Evolutionary conservation across 371 early-diverging fungal species (phyloP).

Genomic region (Mortierella sp.): DNA sequence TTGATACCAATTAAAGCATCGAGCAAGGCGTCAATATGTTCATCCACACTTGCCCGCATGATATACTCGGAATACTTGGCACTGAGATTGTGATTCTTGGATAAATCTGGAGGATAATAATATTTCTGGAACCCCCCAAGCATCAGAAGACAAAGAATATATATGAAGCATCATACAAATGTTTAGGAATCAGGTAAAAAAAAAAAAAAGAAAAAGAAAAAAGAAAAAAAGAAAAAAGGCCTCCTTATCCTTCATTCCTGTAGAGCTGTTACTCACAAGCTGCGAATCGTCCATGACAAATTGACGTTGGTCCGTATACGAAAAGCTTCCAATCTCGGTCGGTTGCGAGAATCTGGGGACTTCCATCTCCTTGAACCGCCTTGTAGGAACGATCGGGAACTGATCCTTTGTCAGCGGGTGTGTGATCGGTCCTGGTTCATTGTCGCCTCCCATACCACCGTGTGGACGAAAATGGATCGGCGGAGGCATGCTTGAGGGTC

Average conservation of each 20-base stretch:
- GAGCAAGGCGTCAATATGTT: conserved; percentile 86
- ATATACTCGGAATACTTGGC: conserved; percentile 71
- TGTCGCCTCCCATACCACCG: too few relatives aligned
- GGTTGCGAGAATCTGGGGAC: conserved; percentile 65
- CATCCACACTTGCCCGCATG: conserved; percentile 69
- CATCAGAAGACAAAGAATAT: neutral
- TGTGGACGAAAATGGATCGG: too few relatives aligned
- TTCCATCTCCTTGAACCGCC: too few relatives aligned
- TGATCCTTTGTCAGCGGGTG: too few relatives aligned
- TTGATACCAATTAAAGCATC: conserved; percentile 63
- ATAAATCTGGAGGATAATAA: conserved; percentile 70
- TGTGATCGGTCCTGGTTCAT: too few relatives aligned
- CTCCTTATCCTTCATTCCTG: neutral
- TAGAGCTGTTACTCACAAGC: conserved; percentile 55
- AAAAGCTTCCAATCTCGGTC: conserved; percentile 79
- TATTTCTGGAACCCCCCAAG: too few relatives aligned
- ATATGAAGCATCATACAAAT: conserved; percentile 1
- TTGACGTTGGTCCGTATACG: conserved; percentile 72
- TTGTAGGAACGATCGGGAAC: too few relatives aligned
- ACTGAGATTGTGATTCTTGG: conserved; percentile 62
- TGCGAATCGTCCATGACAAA: conserved; percentile 75
- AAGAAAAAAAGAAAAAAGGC: too few relatives aligned
- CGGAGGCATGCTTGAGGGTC: too few relatives aligned
- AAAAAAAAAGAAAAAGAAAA: neutral
- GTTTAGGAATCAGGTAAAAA: neutral